phyloP scores from a whole-genome alignment of 495 filamentous ascomycete species.

The Podospora bellae-mahoneyi region DNA sequence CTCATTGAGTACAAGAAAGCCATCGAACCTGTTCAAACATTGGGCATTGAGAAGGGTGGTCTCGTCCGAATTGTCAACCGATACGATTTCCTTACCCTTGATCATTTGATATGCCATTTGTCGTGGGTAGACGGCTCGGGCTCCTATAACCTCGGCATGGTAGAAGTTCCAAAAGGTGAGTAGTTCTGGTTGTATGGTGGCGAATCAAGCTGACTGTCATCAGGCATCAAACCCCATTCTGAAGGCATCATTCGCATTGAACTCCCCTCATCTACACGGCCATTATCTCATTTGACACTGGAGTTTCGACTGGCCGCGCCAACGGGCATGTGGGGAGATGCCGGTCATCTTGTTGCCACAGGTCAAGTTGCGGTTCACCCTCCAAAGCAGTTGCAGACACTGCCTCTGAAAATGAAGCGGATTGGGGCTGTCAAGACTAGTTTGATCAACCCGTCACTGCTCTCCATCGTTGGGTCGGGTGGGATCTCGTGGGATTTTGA shows the following conservation, averaged over 20 bases:
- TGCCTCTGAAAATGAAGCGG: background rate
- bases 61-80: constrained; percentile 49
- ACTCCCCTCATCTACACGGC: constrained; percentile 15
- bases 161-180: constrained; percentile 38
- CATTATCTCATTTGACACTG: constrained; percentile 45
- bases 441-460: constrained; percentile 10
- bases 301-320: constrained; percentile 39
- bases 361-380: constrained; percentile 45
- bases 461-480: constrained; percentile 30
- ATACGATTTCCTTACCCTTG: constrained; percentile 52
- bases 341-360: constrained; percentile 50
- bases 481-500: constrained; percentile 44
- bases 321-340: constrained; percentile 42
- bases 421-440: background rate
- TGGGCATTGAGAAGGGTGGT: constrained; percentile 28
- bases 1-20: constrained; percentile 62
- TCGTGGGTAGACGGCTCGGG: constrained; percentile 37
- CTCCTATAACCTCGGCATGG: constrained; percentile 23
- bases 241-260: constrained; percentile 33
- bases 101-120: constrained; percentile 48
- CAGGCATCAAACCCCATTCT: constrained; percentile 36
- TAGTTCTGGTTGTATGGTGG: background rate
- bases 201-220: background rate
- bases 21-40: constrained; percentile 57
- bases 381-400: constrained; percentile 11